Evolutionary conservation across 345 rosid species (phyloP).

Genomic region (Gossypium anomalum): DNA sequence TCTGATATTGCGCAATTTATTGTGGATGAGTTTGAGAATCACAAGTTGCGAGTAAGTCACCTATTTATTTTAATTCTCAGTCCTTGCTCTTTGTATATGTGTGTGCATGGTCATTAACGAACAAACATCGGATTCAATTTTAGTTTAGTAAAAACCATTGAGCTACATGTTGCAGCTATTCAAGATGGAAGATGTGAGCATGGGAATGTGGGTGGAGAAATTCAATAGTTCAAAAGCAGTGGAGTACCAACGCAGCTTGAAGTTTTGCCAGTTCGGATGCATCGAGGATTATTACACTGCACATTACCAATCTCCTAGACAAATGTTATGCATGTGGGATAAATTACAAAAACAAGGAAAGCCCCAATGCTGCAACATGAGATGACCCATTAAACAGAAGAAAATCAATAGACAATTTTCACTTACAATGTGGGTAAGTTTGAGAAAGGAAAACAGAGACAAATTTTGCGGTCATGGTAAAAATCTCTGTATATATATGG

Average conservation of each 20-base stretch:
- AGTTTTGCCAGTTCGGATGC: conserved; percentile 94
- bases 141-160: neutral
- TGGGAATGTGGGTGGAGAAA: conserved; percentile 99
- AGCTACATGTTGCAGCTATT: conserved; percentile 52
- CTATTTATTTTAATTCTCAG: neutral
- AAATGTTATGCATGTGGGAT: conserved; percentile 91
- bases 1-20: conserved; percentile 72
- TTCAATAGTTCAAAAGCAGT: conserved; percentile 77
- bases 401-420: neutral
- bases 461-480: conserved; percentile 19
- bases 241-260: conserved; percentile 70
- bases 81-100: neutral
- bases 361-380: conserved; percentile 90
- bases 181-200: conserved; percentile 99
- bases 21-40: conserved; percentile 70
- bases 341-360: conserved; percentile 51
- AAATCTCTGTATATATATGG: conserved; percentile 13
- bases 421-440: neutral
- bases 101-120: neutral
- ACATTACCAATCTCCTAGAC: conserved; percentile 94
- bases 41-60: conserved; percentile 61
- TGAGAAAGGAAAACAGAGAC: neutral
- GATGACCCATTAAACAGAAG: conserved; percentile 34
- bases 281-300: conserved; percentile 80
- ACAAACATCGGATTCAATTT: neutral